Evolutionary conservation across 805 yeast species (phyloP), one percentile per base, ranked within the genome.

Genomic region (Sporopachydermia quercuum): DNA sequence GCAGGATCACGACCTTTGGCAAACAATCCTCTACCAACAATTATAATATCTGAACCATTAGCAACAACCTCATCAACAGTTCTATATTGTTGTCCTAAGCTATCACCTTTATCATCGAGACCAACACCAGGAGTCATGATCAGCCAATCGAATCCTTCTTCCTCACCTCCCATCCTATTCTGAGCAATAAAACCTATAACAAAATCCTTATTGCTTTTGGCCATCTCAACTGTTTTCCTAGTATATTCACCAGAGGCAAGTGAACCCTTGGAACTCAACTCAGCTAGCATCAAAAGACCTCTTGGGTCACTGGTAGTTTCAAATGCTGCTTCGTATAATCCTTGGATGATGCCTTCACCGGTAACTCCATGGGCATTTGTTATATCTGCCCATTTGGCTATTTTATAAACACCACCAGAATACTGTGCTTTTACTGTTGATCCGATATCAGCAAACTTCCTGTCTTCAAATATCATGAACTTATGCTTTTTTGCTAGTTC

Each of bases 101-200:
- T 74, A 56, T 91, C 99, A 13, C 97, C 96, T 57, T 80, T 91
- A 55, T 89, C 97, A 55, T 89, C 98, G 39, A 91, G 69, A 2
- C 97, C 97, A 34, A 91, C 98, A 45, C 99, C 99, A 0, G 99
- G 99, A 1, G 98, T 89, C 91, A 91, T 78, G 43, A 87, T 74
- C 34, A 91, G 61, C 96, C 96, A 91, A 61, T 91, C 98, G 52
- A 81, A 87, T 1, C 89, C 91, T 50, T 78, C 91, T 2, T 71
- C 78, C 36, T 70, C 68, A 13, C 86, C 87, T 50, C 86, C 86
- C 83, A 87, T 82, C 43, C 78, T 77, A 53, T 73, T 71, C 57
- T 86, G 96, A 1, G 98, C 96, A 61, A 91, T 91, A 58, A 89
- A 91, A 0, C 99, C 99, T 61, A 91, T 79, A 19, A 85, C 95